Evolutionary conservation across 768 basidiomycete species (phyloP).

Genomic region (Sporobolomyces roseus): DNA sequence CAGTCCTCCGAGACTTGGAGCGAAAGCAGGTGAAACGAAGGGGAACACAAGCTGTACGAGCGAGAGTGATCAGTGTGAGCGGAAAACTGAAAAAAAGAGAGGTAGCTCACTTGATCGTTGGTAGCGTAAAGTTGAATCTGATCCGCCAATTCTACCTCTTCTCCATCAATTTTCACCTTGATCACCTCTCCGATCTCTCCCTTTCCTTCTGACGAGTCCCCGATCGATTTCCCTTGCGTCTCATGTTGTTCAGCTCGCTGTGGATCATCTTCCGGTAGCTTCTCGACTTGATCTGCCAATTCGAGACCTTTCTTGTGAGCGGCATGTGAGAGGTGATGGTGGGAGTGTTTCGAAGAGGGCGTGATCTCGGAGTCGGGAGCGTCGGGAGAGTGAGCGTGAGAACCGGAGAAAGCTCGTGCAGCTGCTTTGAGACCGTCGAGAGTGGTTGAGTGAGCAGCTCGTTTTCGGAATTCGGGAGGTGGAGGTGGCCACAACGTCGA

Average conservation of each 20-base stretch:
- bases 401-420: conserved; percentile 9
- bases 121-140: conserved; percentile 76
- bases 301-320: conserved; percentile 26
- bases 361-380: too few species aligned
- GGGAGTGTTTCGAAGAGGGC: neutral
- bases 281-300: conserved; percentile 21
- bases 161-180: conserved; percentile 47
- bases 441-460: conserved; percentile 29
- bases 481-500: conserved; percentile 51
- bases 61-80: neutral
- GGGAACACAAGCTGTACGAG: conserved; percentile 57
- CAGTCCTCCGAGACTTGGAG: conserved; percentile 80
- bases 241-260: conserved; percentile 17
- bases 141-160: conserved; percentile 48
- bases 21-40: conserved; percentile 72
- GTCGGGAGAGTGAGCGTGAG: neutral
- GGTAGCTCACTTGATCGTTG: conserved; percentile 60
- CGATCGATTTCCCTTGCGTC: neutral
- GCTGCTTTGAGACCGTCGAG: conserved; percentile 29
- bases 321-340: neutral
- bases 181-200: conserved; percentile 31
- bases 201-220: neutral
- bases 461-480: conserved; percentile 47
- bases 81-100: conserved; percentile 1
- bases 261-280: conserved; percentile 10